A percentile compares a stretch with the other conserved stretches of the same genome.
phyloP scores from a whole-genome alignment of 2,329 filamentous ascomycete genomes.

The Dactylellina drechsleri region DNA sequence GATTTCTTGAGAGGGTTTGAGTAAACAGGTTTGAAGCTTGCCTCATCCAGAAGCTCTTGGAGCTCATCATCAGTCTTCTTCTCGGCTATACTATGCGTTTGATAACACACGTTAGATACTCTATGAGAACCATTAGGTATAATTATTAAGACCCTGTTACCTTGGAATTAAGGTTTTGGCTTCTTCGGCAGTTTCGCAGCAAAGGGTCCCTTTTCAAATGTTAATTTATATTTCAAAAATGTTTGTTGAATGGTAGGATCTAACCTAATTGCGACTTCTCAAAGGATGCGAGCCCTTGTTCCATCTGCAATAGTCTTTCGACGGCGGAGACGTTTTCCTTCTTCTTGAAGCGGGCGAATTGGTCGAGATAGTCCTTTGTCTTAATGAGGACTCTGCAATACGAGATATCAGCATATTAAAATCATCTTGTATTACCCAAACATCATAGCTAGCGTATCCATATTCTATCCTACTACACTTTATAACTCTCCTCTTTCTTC shows the following conservation, averaged over 20 bases:
- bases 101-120: not conserved
- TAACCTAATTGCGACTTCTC: slow-evolving; percentile 90
- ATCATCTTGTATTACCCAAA: no score
- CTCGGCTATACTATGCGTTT: slow-evolving; percentile 69
- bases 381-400: slow-evolving; percentile 76
- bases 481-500: not conserved
- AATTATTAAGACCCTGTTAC: slow-evolving; percentile 44
- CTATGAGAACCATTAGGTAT: not conserved
- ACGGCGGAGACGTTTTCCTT: slow-evolving; percentile 96
- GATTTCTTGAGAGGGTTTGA: slow-evolving; percentile 55
- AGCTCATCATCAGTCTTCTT: slow-evolving; percentile 92
- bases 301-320: slow-evolving; percentile 81
- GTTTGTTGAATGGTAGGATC: slow-evolving; percentile 58
- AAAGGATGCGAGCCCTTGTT: slow-evolving; percentile 85
- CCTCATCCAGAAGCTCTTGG: slow-evolving; percentile 85
- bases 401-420: slow-evolving; percentile 15
- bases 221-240: slow-evolving; percentile 27
- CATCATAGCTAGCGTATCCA: no score
- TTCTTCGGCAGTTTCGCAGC: slow-evolving; percentile 91
- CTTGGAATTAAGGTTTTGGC: slow-evolving; percentile 95
- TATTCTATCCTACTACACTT: not conserved
- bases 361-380: slow-evolving; percentile 90
- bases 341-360: slow-evolving; percentile 94
- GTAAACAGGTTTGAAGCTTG: slow-evolving; percentile 58
- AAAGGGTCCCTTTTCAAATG: slow-evolving; percentile 76